phyloP scores from a whole-genome alignment of 192 early-diverging fungal species.

The Coemansia sp. region DNA sequence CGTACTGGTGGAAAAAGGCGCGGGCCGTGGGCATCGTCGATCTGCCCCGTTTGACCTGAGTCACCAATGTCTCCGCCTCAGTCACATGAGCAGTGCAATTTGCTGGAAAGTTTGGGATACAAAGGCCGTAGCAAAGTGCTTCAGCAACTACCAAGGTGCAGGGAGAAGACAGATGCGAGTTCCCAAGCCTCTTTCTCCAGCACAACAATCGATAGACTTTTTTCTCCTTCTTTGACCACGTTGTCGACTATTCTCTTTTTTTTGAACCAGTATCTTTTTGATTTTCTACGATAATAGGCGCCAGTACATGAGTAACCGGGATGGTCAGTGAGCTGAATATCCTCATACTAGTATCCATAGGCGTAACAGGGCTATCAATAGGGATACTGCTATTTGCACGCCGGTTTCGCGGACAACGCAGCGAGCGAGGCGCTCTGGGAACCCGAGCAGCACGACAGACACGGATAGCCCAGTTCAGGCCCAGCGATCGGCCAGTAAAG shows the following conservation, averaged over 20 bases:
- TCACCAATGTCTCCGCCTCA: neutral
- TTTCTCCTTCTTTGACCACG: neutral
- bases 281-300: neutral
- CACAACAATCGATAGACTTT: neutral
- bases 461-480: constrained; percentile 21
- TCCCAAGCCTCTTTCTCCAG: neutral
- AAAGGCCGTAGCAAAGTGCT: no score
- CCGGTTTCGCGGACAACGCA: constrained; percentile 16
- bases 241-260: neutral
- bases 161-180: neutral
- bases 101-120: no score
- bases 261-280: neutral
- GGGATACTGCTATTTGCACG: constrained; percentile 19
- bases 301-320: neutral
- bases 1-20: neutral
- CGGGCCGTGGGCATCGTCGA: neutral
- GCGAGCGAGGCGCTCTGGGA: neutral
- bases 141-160: neutral
- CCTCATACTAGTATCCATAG: constrained; percentile 27
- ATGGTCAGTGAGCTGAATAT: constrained; percentile 29
- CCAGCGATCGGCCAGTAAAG: constrained; percentile 27
- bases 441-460: neutral
- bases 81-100: neutral
- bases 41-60: neutral
- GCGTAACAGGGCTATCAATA: constrained; percentile 15